phyloP scores from a whole-genome alignment of 73 alveolate genomes.

The Paramecium sonneborni region DNA sequence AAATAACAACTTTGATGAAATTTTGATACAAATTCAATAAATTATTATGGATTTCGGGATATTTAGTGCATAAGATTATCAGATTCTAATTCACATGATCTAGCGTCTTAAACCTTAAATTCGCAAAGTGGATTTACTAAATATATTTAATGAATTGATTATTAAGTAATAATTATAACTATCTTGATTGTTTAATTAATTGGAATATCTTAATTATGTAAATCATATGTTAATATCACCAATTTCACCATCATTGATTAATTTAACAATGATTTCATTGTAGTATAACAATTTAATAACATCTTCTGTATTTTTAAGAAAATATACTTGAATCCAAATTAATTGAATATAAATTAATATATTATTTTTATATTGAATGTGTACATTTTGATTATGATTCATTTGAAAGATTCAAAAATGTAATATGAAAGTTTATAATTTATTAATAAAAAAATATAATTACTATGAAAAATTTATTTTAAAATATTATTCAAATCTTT shows the following conservation, averaged over 20 bases:
- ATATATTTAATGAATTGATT: constrained; percentile 28
- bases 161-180: constrained; percentile 2
- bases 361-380: too few relatives aligned
- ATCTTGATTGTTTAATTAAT: not conserved
- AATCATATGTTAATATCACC: not conserved
- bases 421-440: not conserved
- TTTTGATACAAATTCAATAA: not conserved
- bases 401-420: not conserved
- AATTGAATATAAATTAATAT: constrained; percentile 7
- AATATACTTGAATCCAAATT: not conserved
- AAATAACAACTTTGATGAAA: not conserved
- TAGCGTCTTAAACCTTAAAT: not conserved
- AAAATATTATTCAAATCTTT: not conserved
- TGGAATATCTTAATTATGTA: constrained; percentile 20
- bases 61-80: not conserved
- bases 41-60: not conserved
- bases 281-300: not conserved
- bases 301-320: not conserved
- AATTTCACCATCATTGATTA: constrained; percentile 15
- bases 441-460: not conserved
- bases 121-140: constrained; percentile 24
- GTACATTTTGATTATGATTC: too few relatives aligned
- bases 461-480: not conserved
- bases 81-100: not conserved
- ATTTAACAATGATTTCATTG: not conserved